Conservation (phyloP, 1,284 basidiomycete genomes). For the Cutaneotrichosporon sp. region DNA sequence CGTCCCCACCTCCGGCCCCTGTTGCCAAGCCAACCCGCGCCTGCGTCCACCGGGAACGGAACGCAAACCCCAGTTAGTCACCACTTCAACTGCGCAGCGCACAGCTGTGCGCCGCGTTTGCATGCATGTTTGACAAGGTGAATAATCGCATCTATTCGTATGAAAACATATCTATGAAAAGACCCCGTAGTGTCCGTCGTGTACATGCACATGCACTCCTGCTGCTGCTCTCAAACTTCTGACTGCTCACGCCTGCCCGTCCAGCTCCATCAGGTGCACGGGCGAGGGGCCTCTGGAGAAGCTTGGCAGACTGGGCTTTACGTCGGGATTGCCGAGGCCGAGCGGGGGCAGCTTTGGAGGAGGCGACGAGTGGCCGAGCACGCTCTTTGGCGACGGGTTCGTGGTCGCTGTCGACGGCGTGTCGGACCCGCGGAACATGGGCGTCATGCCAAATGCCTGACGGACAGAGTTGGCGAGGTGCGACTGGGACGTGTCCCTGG, state of each 20-base stretch:
- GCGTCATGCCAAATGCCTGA: slow-evolving; percentile 82
- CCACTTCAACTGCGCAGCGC: too few species aligned
- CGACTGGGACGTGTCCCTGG: slow-evolving; percentile 9
- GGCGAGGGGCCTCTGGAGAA: slow-evolving; percentile 19
- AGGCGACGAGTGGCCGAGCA: slow-evolving; percentile 22
- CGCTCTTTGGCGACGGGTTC: slow-evolving; percentile 27
- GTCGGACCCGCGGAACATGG: slow-evolving; percentile 55
- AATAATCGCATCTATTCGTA: slow-evolving; percentile 6
- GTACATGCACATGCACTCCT: neutral
- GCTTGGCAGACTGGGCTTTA: slow-evolving; percentile 16
- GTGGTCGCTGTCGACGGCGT: slow-evolving; percentile 13
- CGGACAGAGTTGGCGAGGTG: slow-evolving; percentile 58
- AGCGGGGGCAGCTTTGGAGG: slow-evolving; percentile 35
- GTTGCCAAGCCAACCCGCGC: too few species aligned
- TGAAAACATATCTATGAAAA: neutral
- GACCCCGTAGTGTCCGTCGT: neutral
- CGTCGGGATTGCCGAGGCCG: slow-evolving; percentile 18
- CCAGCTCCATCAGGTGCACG: slow-evolving; percentile 22
- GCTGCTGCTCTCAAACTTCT: neutral
- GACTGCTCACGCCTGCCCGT: slow-evolving; percentile 17
- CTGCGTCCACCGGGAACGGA: too few species aligned
- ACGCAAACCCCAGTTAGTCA: too few species aligned
- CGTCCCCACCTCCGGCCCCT: too few species aligned
- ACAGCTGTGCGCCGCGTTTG: too few species aligned
- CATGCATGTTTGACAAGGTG: too few species aligned